Conservation (phyloP, 106 monocot genomes). For the Posidonia australis region DNA sequence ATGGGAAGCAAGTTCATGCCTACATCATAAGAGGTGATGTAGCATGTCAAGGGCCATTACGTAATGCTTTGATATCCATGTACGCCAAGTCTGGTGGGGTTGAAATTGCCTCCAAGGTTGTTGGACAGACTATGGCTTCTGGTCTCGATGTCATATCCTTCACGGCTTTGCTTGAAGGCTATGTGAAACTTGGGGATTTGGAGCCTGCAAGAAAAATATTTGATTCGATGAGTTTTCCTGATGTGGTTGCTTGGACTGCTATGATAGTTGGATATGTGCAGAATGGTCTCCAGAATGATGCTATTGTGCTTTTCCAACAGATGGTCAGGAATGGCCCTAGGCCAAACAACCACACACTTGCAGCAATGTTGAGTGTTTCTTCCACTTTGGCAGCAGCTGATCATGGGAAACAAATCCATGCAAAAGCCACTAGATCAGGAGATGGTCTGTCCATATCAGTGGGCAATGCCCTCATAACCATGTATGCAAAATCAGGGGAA, state of each 20-base stretch:
- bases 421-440: slow-evolving; percentile 46
- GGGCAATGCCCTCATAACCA: no score
- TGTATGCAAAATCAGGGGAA: slow-evolving; percentile 75
- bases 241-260: no score
- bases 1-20: slow-evolving; percentile 60
- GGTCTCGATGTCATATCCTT: slow-evolving; percentile 57
- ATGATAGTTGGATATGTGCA: no score
- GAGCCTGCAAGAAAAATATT: slow-evolving; percentile 66
- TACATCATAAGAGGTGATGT: slow-evolving; percentile 42
- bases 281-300: slow-evolving; percentile 48
- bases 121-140: not conserved
- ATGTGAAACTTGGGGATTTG: slow-evolving; percentile 60
- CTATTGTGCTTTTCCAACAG: slow-evolving; percentile 47
- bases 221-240: slow-evolving; percentile 47
- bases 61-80: slow-evolving; percentile 86
- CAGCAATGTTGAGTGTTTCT: slow-evolving; percentile 69
- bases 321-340: slow-evolving; percentile 52
- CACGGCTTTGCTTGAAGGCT: slow-evolving; percentile 87
- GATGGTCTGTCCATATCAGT: slow-evolving; percentile 64
- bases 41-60: slow-evolving; percentile 30
- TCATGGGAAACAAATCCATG: slow-evolving; percentile 70
- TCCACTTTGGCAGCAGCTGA: slow-evolving; percentile 45
- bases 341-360: slow-evolving; percentile 76
- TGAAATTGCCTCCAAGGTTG: slow-evolving; percentile 32
- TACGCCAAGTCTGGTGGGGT: slow-evolving; percentile 76